A percentile compares a stretch with the other conserved stretches of the same genome.
Evolutionary conservation across 1,284 basidiomycete species (phyloP).

Genomic region (Kalmanozyma brasiliensis): DNA sequence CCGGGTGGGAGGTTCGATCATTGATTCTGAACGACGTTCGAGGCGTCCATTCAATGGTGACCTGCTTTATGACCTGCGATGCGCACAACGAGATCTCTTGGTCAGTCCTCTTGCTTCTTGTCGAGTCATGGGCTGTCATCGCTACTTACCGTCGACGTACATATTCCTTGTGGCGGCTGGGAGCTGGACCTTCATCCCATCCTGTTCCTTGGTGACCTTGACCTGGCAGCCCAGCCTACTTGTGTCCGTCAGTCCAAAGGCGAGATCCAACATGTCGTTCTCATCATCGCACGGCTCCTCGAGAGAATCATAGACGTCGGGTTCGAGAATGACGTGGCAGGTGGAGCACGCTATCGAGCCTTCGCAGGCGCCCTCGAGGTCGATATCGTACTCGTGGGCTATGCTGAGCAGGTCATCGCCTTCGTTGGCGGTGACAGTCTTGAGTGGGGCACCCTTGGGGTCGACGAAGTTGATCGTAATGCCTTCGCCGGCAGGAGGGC

Average conservation of each 20-base stretch:
- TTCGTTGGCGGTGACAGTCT: conserved; percentile 89
- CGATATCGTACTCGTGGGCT: conserved; percentile 95
- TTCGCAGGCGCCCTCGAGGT: conserved; percentile 96
- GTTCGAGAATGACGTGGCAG: conserved; percentile 90
- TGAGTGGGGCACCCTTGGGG: conserved; percentile 82
- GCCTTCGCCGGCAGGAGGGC: conserved; percentile 74
- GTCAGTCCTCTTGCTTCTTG: no score
- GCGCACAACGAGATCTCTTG: no score
- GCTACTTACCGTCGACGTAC: conserved; percentile 81
- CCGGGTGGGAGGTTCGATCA: no score
- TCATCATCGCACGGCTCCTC: conserved; percentile 96
- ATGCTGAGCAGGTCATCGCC: conserved; percentile 91
- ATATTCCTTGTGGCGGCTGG: conserved; percentile 96
- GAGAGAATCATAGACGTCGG: conserved; percentile 83
- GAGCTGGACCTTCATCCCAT: conserved; percentile 85
- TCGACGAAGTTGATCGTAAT: conserved; percentile 91
- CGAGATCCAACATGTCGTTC: conserved; percentile 92
- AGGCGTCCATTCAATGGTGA: conserved; percentile 39
- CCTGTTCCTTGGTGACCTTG: conserved; percentile 80
- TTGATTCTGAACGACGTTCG: no score
- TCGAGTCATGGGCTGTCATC: no score
- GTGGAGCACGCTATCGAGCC: conserved; percentile 97
- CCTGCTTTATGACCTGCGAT: conserved; percentile 47
- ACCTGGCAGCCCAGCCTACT: conserved; percentile 81
- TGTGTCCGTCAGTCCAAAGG: conserved; percentile 91